phyloP scores from a whole-genome alignment of 805 yeast species.

The Diddensiella transvaalensis region DNA sequence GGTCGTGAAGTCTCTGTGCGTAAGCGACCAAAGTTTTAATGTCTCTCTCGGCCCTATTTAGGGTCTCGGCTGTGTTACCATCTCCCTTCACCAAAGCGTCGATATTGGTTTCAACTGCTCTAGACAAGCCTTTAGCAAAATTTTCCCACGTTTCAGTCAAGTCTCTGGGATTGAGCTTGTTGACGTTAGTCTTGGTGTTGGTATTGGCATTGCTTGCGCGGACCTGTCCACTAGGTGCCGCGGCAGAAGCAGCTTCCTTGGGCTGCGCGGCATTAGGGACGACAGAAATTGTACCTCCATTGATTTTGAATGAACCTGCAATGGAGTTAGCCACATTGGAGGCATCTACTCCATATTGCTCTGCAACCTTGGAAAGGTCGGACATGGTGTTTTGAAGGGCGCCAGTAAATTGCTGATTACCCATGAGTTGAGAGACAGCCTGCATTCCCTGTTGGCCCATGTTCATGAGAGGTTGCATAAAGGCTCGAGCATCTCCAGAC shows the following conservation, averaged over 20 bases:
- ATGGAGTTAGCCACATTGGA: neutral
- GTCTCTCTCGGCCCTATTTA: neutral
- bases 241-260: constrained; percentile 1
- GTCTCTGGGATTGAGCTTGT: neutral
- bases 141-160: neutral
- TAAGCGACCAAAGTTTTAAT: neutral
- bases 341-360: neutral
- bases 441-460: neutral
- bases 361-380: neutral
- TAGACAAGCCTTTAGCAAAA: neutral
- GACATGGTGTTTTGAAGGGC: neutral
- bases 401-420: neutral
- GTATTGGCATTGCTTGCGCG: neutral
- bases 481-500: neutral
- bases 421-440: neutral
- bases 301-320: neutral
- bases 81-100: neutral
- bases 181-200: neutral
- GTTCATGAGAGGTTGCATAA: neutral
- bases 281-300: neutral
- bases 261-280: neutral
- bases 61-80: neutral
- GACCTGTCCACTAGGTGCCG: neutral
- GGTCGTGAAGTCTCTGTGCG: neutral
- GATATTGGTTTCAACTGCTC: neutral